phyloP scores from a whole-genome alignment of 345 rosid genomes.

The Fremontodendron californicum region DNA sequence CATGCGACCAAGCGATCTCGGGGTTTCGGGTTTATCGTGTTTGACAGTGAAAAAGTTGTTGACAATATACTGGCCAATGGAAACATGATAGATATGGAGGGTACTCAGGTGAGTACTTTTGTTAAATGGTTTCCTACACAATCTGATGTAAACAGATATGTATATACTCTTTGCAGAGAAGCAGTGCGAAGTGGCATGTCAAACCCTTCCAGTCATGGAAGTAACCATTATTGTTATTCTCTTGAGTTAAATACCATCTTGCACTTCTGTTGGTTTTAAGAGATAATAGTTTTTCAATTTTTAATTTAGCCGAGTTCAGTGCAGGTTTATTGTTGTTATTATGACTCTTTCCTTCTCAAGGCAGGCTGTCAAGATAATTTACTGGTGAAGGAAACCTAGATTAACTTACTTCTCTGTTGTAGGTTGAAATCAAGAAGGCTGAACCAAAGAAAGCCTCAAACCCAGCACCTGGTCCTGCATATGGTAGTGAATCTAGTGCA shows the following conservation, averaged over 20 bases:
- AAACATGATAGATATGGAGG: conserved; percentile 89
- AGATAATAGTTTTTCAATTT: neutral
- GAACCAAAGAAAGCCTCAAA: conserved; percentile 32
- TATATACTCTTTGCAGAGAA: neutral
- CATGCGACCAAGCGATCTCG: conserved; percentile 86
- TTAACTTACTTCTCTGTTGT: conserved; percentile 31
- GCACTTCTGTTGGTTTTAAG: neutral
- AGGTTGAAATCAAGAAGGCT: conserved; percentile 35
- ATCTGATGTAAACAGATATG: neutral
- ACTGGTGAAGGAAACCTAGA: conserved; percentile 19
- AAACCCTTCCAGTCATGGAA: neutral
- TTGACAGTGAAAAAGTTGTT: conserved; percentile 74
- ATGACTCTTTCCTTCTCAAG: neutral
- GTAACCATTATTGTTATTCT: neutral
- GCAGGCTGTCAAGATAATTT: conserved; percentile 12
- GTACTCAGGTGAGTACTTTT: conserved; percentile 3
- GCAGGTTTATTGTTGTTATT: neutral
- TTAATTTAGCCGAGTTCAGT: neutral
- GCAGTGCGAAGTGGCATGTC: neutral
- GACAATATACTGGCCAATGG: conserved; percentile 75
- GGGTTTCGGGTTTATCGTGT: conserved; percentile 90
- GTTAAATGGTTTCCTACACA: neutral
- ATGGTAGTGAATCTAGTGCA: conserved; percentile 28
- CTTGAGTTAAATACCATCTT: neutral
- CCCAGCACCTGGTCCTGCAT: conserved; percentile 28